Conservation (phyloP, 1,284 basidiomycete genomes). For the Coniferiporia weirii region DNA sequence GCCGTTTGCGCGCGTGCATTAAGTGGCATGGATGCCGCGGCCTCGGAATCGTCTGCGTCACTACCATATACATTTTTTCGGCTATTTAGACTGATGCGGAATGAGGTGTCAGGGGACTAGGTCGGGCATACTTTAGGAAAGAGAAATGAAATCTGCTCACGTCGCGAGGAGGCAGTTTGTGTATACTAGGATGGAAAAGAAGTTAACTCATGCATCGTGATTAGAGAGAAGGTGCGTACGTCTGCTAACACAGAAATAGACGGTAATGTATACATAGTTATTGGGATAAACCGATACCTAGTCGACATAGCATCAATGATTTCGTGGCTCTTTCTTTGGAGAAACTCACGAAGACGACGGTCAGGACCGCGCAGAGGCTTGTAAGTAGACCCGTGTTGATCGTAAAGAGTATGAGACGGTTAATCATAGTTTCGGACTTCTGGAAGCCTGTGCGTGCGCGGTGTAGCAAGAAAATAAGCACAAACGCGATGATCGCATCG, state of each 20-base stretch:
- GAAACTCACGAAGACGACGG: constrained; percentile 13
- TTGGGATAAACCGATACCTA: constrained; percentile 11
- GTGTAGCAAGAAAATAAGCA: constrained; percentile 17
- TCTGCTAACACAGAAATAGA: constrained; percentile 13
- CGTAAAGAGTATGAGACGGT: constrained; percentile 17
- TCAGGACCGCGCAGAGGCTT: constrained; percentile 15
- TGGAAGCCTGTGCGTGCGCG: constrained; percentile 16
- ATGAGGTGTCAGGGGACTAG: neutral
- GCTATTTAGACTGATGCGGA: constrained; percentile 3
- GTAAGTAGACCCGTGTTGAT: constrained; percentile 19
- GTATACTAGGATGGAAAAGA: constrained; percentile 4
- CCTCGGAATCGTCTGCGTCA: too few relatives aligned
- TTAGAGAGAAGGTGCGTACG: neutral
- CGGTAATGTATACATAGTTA: constrained; percentile 13
- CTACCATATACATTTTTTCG: neutral
- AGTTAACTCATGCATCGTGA: neutral
- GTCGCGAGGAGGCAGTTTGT: constrained; percentile 13
- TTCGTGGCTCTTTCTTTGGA: too few relatives aligned
- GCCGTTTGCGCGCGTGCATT: too few relatives aligned
- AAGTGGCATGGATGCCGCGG: too few relatives aligned
- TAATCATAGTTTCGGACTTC: constrained; percentile 18
- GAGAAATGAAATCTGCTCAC: neutral
- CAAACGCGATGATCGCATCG: constrained; percentile 16
- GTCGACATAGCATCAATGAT: too few relatives aligned
- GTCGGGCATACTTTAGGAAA: too few relatives aligned